These are phyloP conservation scores for Sordariomycetes sp. DNA, from an alignment of 2,329 filamentous ascomycete genomes.

Conservation along the genomic window DNA sequence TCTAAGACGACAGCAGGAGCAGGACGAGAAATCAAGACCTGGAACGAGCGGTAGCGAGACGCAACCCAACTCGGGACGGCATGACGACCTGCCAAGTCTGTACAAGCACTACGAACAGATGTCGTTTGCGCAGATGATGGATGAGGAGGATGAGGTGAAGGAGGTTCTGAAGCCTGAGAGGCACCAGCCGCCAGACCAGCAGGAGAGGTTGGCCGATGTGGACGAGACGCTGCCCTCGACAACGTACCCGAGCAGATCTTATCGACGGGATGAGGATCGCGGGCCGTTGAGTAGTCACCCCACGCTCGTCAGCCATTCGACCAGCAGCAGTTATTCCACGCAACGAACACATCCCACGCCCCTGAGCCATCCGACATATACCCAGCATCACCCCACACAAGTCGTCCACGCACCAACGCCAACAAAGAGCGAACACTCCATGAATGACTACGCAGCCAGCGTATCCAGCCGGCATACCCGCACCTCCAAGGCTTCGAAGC, in stretches of 20 bases:
- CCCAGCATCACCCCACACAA: not conserved
- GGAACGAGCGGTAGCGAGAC: not conserved
- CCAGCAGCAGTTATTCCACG: slow-evolving; percentile 1
- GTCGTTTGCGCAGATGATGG: slow-evolving; percentile 35
- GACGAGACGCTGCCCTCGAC: not conserved
- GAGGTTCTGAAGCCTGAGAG: not conserved
- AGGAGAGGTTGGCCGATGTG: not conserved
- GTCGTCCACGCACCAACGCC: slow-evolving; percentile 4
- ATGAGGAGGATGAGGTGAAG: slow-evolving; percentile 4
- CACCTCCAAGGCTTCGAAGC: slow-evolving; percentile 43
- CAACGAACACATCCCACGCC: slow-evolving; percentile 9
- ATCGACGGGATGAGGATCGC: not conserved
- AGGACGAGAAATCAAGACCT: no score
- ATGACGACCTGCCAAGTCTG: slow-evolving; percentile 35
- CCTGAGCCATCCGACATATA: slow-evolving; percentile 8
- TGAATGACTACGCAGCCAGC: slow-evolving; percentile 36
- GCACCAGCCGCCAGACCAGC: not conserved
- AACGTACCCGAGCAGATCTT: no score
- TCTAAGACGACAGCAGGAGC: slow-evolving; percentile 9
- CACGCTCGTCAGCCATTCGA: not conserved
- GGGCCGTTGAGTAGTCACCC: slow-evolving; percentile 1
- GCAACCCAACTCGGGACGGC: not conserved
- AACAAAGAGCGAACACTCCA: slow-evolving; percentile 16
- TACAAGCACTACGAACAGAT: slow-evolving; percentile 52
- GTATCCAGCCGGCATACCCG: slow-evolving; percentile 46